Conservation (phyloP, 805 yeast species). For the Spathaspora hagerdaliae region DNA sequence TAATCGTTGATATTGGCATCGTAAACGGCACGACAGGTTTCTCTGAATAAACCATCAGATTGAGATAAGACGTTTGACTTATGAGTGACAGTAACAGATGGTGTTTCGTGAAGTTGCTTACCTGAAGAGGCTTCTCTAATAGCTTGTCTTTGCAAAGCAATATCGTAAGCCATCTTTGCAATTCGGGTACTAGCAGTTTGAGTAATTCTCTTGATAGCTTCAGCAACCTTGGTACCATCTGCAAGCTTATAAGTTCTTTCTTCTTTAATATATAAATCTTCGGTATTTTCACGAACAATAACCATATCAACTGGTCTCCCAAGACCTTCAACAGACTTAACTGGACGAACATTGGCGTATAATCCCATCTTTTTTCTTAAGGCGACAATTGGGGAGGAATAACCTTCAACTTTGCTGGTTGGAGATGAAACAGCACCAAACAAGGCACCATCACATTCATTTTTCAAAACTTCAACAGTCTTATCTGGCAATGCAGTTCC, state of each 20-base stretch:
- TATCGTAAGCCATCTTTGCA: slow-evolving; percentile 87
- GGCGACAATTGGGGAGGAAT: slow-evolving; percentile 98
- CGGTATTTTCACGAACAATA: slow-evolving; percentile 97
- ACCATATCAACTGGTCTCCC: slow-evolving; percentile 95
- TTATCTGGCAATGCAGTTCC: slow-evolving; percentile 94
- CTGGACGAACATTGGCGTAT: slow-evolving; percentile 97
- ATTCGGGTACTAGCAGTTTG: slow-evolving; percentile 83
- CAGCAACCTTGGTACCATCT: slow-evolving; percentile 89
- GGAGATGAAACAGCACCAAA: slow-evolving; percentile 98
- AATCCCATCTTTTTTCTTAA: slow-evolving; percentile 91
- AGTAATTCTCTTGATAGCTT: slow-evolving; percentile 94
- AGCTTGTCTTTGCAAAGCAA: slow-evolving; percentile 86
- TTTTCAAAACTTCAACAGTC: slow-evolving; percentile 73
- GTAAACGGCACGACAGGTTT: slow-evolving; percentile 64
- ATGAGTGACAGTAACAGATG: slow-evolving; percentile 88
- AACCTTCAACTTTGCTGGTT: slow-evolving; percentile 88
- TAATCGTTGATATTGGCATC: slow-evolving; percentile 55
- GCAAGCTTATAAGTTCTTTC: slow-evolving; percentile 69
- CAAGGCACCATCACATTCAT: slow-evolving; percentile 92
- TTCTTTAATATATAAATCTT: slow-evolving; percentile 93
- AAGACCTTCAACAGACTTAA: slow-evolving; percentile 82
- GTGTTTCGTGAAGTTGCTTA: slow-evolving; percentile 36
- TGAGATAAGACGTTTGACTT: slow-evolving; percentile 92
- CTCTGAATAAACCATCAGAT: slow-evolving; percentile 95
- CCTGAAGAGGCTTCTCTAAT: slow-evolving; percentile 53